A percentile compares a stretch with the other conserved stretches of the same genome.
phyloP scores from a whole-genome alignment of 164 flowering plant genomes.

The Warburgia ugandensis region DNA sequence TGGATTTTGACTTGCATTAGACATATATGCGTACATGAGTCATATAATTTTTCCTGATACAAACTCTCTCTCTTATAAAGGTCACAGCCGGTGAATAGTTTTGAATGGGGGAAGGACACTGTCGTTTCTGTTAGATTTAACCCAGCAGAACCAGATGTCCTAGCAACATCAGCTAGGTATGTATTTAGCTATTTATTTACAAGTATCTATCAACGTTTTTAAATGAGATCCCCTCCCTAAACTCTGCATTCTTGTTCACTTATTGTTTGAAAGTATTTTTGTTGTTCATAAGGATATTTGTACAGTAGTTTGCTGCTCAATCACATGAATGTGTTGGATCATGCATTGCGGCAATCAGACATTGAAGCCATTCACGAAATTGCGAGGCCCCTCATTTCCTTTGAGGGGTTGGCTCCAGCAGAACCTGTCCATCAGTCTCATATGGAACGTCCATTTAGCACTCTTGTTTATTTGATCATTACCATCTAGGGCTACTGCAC shows the following conservation, averaged over 20 bases:
- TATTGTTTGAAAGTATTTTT: too few relatives aligned
- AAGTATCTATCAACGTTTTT: background rate
- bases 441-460: too few relatives aligned
- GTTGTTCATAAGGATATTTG: too few relatives aligned
- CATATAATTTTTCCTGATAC: slow-evolving; percentile 8
- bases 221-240: background rate
- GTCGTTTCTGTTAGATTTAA: slow-evolving; percentile 73
- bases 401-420: too few relatives aligned
- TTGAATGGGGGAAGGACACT: slow-evolving; percentile 77
- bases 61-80: slow-evolving; percentile 22
- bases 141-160: slow-evolving; percentile 79
- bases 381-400: too few relatives aligned
- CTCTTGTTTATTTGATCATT: too few relatives aligned
- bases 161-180: slow-evolving; percentile 85
- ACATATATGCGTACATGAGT: background rate
- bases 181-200: slow-evolving; percentile 3
- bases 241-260: background rate
- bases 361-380: too few relatives aligned
- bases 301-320: too few relatives aligned
- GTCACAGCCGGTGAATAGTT: slow-evolving; percentile 82
- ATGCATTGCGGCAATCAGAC: too few relatives aligned
- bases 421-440: too few relatives aligned
- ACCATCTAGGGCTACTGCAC: too few relatives aligned
- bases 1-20: background rate
- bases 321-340: too few relatives aligned